Evolutionary conservation across 345 rosid species (phyloP).

Genomic region (Psidium guajava): DNA sequence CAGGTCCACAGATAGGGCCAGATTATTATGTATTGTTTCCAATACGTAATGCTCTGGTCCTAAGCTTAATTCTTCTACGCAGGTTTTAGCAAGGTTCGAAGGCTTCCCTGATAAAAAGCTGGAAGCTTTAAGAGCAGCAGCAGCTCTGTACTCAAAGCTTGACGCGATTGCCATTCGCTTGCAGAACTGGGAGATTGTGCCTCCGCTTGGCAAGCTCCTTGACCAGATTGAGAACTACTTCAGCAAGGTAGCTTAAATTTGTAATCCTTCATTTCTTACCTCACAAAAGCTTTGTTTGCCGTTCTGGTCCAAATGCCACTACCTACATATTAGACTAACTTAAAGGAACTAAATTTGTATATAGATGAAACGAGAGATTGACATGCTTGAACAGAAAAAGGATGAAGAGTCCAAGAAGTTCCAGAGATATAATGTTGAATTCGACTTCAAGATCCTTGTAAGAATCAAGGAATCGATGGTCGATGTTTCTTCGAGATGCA

Average conservation of each 20-base stretch:
- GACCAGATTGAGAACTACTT: slow-evolving; percentile 71
- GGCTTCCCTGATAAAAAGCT: slow-evolving; percentile 76
- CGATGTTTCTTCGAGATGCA: slow-evolving; percentile 77
- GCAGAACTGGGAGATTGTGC: slow-evolving; percentile 51
- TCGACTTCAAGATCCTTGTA: slow-evolving; percentile 57
- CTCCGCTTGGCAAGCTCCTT: slow-evolving; percentile 54
- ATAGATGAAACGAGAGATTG: slow-evolving; percentile 72
- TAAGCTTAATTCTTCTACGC: neutral
- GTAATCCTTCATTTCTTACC: neutral
- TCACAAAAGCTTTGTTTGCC: no score
- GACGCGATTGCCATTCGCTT: slow-evolving; percentile 38
- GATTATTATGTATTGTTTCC: neutral
- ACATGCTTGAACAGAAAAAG: slow-evolving; percentile 57
- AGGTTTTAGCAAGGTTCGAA: slow-evolving; percentile 84
- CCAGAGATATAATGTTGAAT: slow-evolving; percentile 49
- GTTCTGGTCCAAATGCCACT: neutral
- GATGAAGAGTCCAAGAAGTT: slow-evolving; percentile 82
- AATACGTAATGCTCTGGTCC: neutral
- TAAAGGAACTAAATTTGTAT: neutral
- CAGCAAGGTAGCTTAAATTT: slow-evolving; percentile 35
- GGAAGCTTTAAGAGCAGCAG: slow-evolving; percentile 67
- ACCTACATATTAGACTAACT: neutral
- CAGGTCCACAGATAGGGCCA: slow-evolving; percentile 28
- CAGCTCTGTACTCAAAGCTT: slow-evolving; percentile 49
- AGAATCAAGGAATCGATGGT: slow-evolving; percentile 78